A percentile compares a stretch with the other conserved stretches of the same genome.
These are phyloP conservation scores for Plasmodium relictum DNA, from an alignment of 169 alveolate species.

Conservation along the genomic window DNA sequence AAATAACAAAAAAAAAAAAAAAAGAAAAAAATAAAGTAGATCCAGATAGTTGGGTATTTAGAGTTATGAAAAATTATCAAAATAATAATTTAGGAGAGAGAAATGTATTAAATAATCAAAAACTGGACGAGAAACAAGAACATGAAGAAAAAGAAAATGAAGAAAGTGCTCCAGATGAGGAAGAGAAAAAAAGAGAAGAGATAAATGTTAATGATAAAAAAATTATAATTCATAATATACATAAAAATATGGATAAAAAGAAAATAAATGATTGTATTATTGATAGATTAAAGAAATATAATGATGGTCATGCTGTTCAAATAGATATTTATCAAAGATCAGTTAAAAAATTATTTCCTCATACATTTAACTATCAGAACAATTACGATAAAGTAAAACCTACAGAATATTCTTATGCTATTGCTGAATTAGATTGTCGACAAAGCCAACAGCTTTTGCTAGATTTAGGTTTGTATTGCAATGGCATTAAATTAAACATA, in stretches of 20 bases:
- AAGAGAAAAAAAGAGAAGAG: slow-evolving; percentile 19
- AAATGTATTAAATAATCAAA: not conserved
- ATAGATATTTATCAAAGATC: slow-evolving; percentile 64
- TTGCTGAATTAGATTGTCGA: slow-evolving; percentile 72
- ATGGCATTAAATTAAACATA: slow-evolving; percentile 65
- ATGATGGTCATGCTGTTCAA: slow-evolving; percentile 78
- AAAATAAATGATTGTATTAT: slow-evolving; percentile 71
- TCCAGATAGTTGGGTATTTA: slow-evolving; percentile 68
- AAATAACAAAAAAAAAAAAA: slow-evolving; percentile 21
- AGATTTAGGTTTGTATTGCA: slow-evolving; percentile 65
- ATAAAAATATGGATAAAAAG: slow-evolving; percentile 71
- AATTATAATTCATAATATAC: slow-evolving; percentile 74
- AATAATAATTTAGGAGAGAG: not conserved
- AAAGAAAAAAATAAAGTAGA: slow-evolving; percentile 34
- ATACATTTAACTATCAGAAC: slow-evolving; percentile 17
- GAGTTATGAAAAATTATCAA: slow-evolving; percentile 49
- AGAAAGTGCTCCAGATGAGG: slow-evolving; percentile 1
- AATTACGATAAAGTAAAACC: slow-evolving; percentile 22
- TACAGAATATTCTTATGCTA: slow-evolving; percentile 56
- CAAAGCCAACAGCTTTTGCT: slow-evolving; percentile 66
- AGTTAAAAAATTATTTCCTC: slow-evolving; percentile 14
- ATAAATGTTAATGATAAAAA: slow-evolving; percentile 57
- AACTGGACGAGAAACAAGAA: not conserved
- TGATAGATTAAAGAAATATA: slow-evolving; percentile 60
- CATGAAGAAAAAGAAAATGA: slow-evolving; percentile 4